phyloP scores from a whole-genome alignment of 208 protist species.

The Endotrypanum monterogeii region DNA sequence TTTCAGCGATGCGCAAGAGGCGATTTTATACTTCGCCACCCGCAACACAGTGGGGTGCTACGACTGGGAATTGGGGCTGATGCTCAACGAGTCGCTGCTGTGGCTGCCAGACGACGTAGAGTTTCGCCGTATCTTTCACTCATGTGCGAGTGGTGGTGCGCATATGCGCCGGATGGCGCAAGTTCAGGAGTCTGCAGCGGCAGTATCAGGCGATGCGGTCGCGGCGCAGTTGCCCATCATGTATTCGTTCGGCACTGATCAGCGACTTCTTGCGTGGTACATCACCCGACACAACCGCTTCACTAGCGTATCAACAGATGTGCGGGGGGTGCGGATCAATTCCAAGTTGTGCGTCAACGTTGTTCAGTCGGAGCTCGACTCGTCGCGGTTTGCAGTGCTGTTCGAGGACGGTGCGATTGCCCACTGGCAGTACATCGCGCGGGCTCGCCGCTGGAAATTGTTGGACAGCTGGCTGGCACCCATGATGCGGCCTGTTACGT shows the following conservation, averaged over 20 bases:
- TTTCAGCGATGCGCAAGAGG: constrained; percentile 81
- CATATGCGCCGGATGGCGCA: background rate
- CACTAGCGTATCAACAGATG: constrained; percentile 56
- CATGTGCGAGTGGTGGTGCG: constrained; percentile 31
- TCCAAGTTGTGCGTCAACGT: constrained; percentile 65
- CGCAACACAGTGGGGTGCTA: constrained; percentile 69
- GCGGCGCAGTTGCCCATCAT: constrained; percentile 50
- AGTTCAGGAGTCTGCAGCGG: background rate
- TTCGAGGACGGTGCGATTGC: constrained; percentile 78
- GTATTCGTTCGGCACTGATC: constrained; percentile 79
- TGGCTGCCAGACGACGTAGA: constrained; percentile 65
- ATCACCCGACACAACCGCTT: constrained; percentile 44
- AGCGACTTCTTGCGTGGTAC: constrained; percentile 80
- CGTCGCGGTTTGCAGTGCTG: constrained; percentile 67
- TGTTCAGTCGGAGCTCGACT: constrained; percentile 51
- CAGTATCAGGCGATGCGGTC: background rate
- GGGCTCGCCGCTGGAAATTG: constrained; percentile 55
- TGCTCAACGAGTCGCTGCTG: constrained; percentile 78
- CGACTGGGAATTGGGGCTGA: constrained; percentile 72
- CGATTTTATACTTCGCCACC: constrained; percentile 76
- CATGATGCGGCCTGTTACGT: constrained; percentile 42
- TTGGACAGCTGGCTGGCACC: constrained; percentile 48
- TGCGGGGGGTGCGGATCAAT: constrained; percentile 68
- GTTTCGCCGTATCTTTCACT: constrained; percentile 79
- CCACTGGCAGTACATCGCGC: constrained; percentile 62